Percentiles rank a stretch among this genome's conserved stretches.
Evolutionary conservation across 2,329 filamentous ascomycete genomes (phyloP).

Genomic region (Claviceps spartinae): DNA sequence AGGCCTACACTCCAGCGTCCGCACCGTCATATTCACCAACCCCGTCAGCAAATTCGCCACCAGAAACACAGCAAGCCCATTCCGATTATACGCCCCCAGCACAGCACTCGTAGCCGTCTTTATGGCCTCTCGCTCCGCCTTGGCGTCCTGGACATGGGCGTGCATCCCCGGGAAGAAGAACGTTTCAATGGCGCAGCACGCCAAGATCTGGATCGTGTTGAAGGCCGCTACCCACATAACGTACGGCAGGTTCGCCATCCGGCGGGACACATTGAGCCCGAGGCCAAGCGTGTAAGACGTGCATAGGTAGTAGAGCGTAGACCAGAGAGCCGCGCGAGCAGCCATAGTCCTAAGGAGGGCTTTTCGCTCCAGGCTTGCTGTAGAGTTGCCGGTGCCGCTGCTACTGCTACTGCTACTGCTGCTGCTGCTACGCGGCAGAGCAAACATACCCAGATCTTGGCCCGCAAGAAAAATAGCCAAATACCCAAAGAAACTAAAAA

Average conservation of each 20-base stretch:
- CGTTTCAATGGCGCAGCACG: slow-evolving; percentile 67
- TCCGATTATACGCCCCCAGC: slow-evolving; percentile 75
- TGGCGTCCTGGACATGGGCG: slow-evolving; percentile 34
- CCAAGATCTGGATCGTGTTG: slow-evolving; percentile 69
- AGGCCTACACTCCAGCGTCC: slow-evolving; percentile 60
- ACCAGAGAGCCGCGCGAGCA: slow-evolving; percentile 55
- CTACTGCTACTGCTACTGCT: slow-evolving; percentile 22
- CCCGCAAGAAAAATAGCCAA: slow-evolving; percentile 88
- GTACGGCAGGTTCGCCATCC: slow-evolving; percentile 87
- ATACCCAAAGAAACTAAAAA: slow-evolving; percentile 93
- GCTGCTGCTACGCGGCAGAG: slow-evolving; percentile 50
- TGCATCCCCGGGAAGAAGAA: slow-evolving; percentile 63
- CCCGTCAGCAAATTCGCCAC: slow-evolving; percentile 84
- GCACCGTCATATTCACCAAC: slow-evolving; percentile 72
- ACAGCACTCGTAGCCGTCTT: slow-evolving; percentile 63
- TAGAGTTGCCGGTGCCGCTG: slow-evolving; percentile 26
- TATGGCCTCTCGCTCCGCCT: slow-evolving; percentile 50
- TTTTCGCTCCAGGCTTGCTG: slow-evolving; percentile 34
- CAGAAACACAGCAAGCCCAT: slow-evolving; percentile 75
- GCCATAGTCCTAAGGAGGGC: slow-evolving; percentile 50
- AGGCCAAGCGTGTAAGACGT: slow-evolving; percentile 59
- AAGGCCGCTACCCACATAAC: slow-evolving; percentile 86
- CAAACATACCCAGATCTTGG: slow-evolving; percentile 66
- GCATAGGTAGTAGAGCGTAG: slow-evolving; percentile 51
- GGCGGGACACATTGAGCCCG: slow-evolving; percentile 66